Evolutionary conservation across 192 early-diverging fungal genomes (phyloP).

Genomic region (Backusella westeae): DNA sequence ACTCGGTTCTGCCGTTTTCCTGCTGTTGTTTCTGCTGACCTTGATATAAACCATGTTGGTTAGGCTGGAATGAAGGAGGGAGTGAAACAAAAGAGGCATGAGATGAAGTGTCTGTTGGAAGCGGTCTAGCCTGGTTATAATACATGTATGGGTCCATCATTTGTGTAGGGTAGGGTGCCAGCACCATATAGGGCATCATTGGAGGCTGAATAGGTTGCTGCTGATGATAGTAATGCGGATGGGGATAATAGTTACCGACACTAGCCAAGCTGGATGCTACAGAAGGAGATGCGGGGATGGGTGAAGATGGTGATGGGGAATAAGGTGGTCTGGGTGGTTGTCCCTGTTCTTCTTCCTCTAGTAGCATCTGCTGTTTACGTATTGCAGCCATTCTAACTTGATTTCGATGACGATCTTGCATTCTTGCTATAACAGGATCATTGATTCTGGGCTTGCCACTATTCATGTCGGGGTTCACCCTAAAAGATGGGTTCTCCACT

Average conservation of each 20-base stretch:
- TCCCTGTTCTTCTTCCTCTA: neutral
- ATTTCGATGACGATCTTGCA: conserved; percentile 25
- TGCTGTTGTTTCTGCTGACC: neutral
- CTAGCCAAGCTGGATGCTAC: neutral
- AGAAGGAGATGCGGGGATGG: neutral
- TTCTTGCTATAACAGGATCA: conserved; percentile 12
- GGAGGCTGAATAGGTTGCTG: neutral
- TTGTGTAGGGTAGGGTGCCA: neutral
- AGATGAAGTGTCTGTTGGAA: neutral
- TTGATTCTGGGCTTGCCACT: neutral
- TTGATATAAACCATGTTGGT: neutral
- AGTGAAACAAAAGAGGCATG: neutral
- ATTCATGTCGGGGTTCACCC: conserved; percentile 7
- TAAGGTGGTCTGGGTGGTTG: neutral
- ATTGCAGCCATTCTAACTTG: conserved; percentile 19
- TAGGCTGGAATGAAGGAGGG: neutral
- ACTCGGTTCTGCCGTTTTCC: neutral
- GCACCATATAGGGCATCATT: neutral
- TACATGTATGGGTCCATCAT: conserved; percentile 4
- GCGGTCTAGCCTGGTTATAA: neutral
- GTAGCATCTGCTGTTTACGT: conserved; percentile 10
- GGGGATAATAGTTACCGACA: neutral
- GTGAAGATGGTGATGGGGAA: neutral
- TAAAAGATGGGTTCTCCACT: conserved; percentile 12
- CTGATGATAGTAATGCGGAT: neutral